These are phyloP conservation scores for Panellus pusillus DNA, from an alignment of 768 basidiomycete genomes.

Conservation along the genomic window DNA sequence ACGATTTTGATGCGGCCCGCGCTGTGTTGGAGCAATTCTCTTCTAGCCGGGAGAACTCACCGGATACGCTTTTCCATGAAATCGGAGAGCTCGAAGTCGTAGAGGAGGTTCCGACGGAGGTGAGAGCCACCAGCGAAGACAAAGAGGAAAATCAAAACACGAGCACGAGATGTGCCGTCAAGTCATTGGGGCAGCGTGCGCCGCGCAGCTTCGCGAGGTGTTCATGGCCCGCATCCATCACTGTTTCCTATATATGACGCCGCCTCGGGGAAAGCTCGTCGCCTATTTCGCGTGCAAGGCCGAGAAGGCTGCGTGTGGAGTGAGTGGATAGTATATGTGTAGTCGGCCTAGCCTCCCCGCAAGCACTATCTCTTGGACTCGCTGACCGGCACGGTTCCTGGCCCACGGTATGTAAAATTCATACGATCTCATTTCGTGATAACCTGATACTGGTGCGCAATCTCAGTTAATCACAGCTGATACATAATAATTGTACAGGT, in stretches of 20 bases:
- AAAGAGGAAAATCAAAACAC: not conserved
- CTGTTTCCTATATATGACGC: constrained; percentile 16
- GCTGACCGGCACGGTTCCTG: too few species aligned
- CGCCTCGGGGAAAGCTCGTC: constrained; percentile 6
- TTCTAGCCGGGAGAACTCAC: not conserved
- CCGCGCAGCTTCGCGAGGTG: constrained; percentile 7
- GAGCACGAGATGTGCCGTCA: constrained; percentile 4
- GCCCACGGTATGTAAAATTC: too few species aligned
- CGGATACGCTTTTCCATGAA: constrained; percentile 8
- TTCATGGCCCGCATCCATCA: constrained; percentile 14
- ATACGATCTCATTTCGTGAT: too few species aligned
- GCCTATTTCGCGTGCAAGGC: constrained; percentile 9
- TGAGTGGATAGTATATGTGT: too few species aligned
- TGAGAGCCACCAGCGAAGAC: not conserved
- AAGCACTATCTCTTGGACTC: too few species aligned
- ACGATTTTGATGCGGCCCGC: not conserved
- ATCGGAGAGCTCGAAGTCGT: constrained; percentile 17
- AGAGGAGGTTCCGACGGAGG: constrained; percentile 9
- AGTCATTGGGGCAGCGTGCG: not conserved
- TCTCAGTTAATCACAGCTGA: too few species aligned
- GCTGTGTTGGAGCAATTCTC: constrained; percentile 6
- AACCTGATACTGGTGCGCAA: too few species aligned
- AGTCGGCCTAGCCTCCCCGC: too few species aligned
- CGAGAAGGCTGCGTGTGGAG: not conserved
- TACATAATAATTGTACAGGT: too few species aligned